These are phyloP conservation scores for Termitomyces sp. DNA, from an alignment of 768 basidiomycete species.

Conservation along the genomic window DNA sequence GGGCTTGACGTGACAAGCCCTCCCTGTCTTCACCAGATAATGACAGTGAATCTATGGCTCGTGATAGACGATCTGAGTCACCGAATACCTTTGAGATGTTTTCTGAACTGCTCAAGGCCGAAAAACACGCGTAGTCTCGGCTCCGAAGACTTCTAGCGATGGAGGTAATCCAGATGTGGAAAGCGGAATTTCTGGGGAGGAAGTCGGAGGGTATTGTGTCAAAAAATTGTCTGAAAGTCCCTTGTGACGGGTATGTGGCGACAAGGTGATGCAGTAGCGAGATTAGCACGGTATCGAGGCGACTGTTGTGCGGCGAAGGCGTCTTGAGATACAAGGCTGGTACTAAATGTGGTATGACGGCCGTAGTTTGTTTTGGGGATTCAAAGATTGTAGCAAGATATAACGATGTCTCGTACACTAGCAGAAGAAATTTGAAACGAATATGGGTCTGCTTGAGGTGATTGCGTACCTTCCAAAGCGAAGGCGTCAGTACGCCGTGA, in stretches of 20 bases:
- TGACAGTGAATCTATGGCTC: conserved; percentile 14
- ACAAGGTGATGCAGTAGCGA: conserved; percentile 59
- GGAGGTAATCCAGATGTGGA: conserved; percentile 47
- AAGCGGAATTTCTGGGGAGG: conserved; percentile 32
- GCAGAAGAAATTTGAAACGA: background rate
- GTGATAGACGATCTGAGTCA: conserved; percentile 1
- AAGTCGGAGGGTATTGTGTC: conserved; percentile 37
- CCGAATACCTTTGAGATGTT: conserved; percentile 22
- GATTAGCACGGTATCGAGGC: conserved; percentile 36
- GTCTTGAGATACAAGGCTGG: conserved; percentile 40
- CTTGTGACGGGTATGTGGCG: conserved; percentile 63
- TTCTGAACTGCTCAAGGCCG: conserved; percentile 35
- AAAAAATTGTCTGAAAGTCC: conserved; percentile 45
- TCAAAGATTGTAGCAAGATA: conserved; percentile 62
- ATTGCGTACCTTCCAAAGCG: conserved; percentile 58
- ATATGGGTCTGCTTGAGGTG: background rate
- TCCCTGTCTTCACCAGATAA: conserved; percentile 7
- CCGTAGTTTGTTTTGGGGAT: conserved; percentile 56
- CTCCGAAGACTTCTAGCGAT: conserved; percentile 51
- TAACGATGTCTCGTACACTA: conserved; percentile 76
- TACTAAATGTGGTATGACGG: conserved; percentile 60
- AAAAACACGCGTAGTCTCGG: conserved; percentile 53
- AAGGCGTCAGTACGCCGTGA: conserved; percentile 59
- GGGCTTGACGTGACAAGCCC: conserved; percentile 34
- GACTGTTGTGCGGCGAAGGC: conserved; percentile 20